These are phyloP conservation scores for Copromyces sp. DNA, from an alignment of 495 filamentous ascomycete genomes.

Conservation along the genomic window DNA sequence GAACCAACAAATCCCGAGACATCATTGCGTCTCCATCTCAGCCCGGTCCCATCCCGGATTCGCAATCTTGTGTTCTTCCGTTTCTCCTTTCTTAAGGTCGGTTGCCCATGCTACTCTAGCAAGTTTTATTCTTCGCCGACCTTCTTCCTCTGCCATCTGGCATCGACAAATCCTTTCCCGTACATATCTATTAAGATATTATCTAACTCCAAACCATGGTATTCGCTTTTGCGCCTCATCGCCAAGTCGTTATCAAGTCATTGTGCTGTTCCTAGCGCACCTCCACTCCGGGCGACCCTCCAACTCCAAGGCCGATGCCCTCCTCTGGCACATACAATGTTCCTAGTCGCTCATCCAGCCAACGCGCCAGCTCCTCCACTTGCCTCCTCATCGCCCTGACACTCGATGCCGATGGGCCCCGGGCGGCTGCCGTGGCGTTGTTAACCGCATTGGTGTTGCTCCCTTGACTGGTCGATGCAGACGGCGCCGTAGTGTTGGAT, in stretches of 20 bases:
- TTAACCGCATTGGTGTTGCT: slow-evolving; percentile 2
- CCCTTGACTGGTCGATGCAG: slow-evolving; percentile 16
- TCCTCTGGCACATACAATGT: slow-evolving; percentile 34
- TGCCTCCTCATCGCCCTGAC: slow-evolving; percentile 33
- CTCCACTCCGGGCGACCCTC: neutral
- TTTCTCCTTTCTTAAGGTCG: neutral
- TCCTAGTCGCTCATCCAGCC: slow-evolving; percentile 34
- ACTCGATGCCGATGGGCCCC: slow-evolving; percentile 17
- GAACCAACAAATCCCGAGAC: neutral
- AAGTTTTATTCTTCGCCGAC: neutral
- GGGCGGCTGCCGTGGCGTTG: slow-evolving; percentile 6
- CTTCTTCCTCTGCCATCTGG: neutral
- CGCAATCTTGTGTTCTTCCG: neutral
- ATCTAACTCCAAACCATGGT: neutral
- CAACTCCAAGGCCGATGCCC: slow-evolving; percentile 21
- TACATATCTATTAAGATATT: neutral
- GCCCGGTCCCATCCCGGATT: neutral
- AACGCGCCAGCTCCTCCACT: slow-evolving; percentile 37
- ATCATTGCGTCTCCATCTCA: neutral
- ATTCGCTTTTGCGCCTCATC: neutral
- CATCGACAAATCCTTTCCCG: neutral
- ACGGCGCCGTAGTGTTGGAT: slow-evolving; percentile 1
- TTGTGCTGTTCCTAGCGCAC: neutral
- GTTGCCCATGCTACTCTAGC: neutral
- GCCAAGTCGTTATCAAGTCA: neutral